Evolutionary conservation across 805 yeast species (phyloP).

Genomic region (Starmerella stigmatis): DNA sequence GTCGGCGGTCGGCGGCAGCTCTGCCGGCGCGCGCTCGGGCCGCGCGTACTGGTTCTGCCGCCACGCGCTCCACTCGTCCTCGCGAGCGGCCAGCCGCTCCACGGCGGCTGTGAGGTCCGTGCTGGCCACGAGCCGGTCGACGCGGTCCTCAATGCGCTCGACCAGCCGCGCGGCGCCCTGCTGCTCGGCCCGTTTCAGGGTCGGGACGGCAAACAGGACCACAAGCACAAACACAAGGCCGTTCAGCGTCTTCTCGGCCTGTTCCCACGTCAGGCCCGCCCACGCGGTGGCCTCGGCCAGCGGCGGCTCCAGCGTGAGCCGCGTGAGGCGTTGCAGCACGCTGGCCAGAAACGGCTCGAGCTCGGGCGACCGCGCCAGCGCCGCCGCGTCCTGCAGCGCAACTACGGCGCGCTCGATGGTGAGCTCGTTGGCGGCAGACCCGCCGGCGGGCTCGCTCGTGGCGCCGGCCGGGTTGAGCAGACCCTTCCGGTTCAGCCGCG

Average conservation of each 20-base stretch:
- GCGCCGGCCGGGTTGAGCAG: neutral
- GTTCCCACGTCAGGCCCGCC: neutral
- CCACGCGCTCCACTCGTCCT: neutral
- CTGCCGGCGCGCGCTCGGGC: too few species aligned
- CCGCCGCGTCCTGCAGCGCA: neutral
- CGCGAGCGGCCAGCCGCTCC: neutral
- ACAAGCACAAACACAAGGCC: neutral
- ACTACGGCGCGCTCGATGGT: neutral
- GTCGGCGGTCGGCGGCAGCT: too few species aligned
- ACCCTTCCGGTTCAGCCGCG: conserved; percentile 17
- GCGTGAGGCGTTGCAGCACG: neutral
- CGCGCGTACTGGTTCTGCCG: neutral
- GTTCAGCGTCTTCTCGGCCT: neutral
- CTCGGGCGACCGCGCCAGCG: neutral
- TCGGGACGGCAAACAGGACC: neutral
- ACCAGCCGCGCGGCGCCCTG: neutral
- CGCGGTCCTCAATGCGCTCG: neutral
- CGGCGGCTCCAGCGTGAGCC: neutral
- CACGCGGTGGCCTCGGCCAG: neutral
- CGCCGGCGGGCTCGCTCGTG: too few species aligned
- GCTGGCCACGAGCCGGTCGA: neutral
- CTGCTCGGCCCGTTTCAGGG: neutral
- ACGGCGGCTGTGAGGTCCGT: neutral
- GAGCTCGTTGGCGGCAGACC: too few species aligned
- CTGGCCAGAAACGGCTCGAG: neutral